Evolutionary conservation across 345 rosid species (phyloP), one percentile per base, ranked within the genome.

Genomic region (Balakata baccata): DNA sequence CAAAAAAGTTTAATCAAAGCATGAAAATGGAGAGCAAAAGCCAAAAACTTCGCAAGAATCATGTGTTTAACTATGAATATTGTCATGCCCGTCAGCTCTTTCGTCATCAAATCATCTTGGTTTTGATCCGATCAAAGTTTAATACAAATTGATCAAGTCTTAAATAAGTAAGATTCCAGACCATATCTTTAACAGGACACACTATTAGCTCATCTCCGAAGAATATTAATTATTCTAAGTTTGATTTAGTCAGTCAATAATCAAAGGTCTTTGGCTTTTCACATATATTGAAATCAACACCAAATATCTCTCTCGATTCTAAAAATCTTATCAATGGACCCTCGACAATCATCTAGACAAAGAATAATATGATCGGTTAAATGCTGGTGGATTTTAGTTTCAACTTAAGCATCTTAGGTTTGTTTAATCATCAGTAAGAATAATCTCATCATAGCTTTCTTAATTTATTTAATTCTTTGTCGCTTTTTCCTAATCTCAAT

Each of bases 1-100:
- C 39, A 20, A 43, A 56, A 74, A 74, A 60, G 39, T 65, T 49
- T 71, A 76, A 62, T 69, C 29, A 64, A 64, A 51, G 72, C 11
- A 23, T 2, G 25, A 68, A 74, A 50, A 45, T 73, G 78, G 69
- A 73, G 78, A 73, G 76, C 84, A 82, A 88, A 88, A 84, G 87
- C 88, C 88, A 77, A 72, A 78, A 86, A 45, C 82, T 74, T 66
- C 73, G 86, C 85, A 23, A 75, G 84, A 84, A 87, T 79, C 82
- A 74, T 81, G 82, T 70, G 85, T 76, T 79, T 34, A 22, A 46
- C 76, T 77, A 77, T 74, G 34, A 72, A 61, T 22, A 54, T 68
- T 62, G 29, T 57, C 57, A 49, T 69, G 73, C 69, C 72, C 75
- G 34, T 76, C 72, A 80, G n/a, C 78, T 47, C 76, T 51, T 80